phyloP scores from a whole-genome alignment of 768 basidiomycete genomes.

The Rhizopogon vulgaris region DNA sequence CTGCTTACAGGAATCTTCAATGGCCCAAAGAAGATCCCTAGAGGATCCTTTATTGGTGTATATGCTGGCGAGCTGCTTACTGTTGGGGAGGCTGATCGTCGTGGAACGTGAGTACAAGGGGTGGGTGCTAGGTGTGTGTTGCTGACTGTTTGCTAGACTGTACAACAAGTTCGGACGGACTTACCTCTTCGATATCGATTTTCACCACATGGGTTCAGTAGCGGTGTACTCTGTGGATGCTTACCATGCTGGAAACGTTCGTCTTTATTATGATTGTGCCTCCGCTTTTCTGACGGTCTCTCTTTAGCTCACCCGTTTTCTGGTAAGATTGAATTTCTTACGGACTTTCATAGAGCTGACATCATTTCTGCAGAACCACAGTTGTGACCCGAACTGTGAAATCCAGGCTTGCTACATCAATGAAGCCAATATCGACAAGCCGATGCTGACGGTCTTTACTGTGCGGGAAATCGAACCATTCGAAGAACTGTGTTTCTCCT shows the following conservation, averaged over 20 bases:
- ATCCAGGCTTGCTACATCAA: constrained; percentile 75
- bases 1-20: constrained; percentile 60
- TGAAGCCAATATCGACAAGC: constrained; percentile 66
- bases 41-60: constrained; percentile 71
- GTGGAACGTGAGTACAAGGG: constrained; percentile 53
- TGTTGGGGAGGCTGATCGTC: constrained; percentile 55
- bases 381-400: constrained; percentile 79
- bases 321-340: constrained; percentile 42
- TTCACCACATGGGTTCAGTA: constrained; percentile 50
- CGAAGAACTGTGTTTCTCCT: constrained; percentile 77
- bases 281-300: not conserved
- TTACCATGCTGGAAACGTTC: constrained; percentile 80
- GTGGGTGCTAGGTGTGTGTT: not conserved
- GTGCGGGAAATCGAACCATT: constrained; percentile 51
- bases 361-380: constrained; percentile 63
- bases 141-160: constrained; percentile 34
- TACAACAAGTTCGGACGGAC: constrained; percentile 72
- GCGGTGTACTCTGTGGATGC: constrained; percentile 69
- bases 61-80: constrained; percentile 82
- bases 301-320: constrained; percentile 80
- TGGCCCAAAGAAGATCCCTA: constrained; percentile 53
- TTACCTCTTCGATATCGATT: constrained; percentile 82
- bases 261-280: constrained; percentile 19
- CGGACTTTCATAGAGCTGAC: not conserved
- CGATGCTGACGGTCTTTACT: constrained; percentile 64